Base-by-base conservation (phyloP, 2,329 filamentous ascomycete species). In the Zymoseptoria ardabiliae region DNA sequence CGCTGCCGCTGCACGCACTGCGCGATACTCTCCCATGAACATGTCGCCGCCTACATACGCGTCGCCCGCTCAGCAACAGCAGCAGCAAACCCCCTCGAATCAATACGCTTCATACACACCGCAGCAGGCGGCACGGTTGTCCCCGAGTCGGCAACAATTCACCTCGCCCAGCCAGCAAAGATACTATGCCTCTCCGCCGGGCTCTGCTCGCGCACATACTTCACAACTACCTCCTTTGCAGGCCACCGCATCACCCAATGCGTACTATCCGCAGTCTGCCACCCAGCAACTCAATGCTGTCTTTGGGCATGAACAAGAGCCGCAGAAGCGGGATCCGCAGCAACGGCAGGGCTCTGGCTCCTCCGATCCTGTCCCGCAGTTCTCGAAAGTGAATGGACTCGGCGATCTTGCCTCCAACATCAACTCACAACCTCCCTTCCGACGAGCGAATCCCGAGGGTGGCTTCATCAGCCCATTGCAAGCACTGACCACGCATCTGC, bases 401-500 rank as follows among this genome's bases (percentile, higher is more conserved):
- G 79, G 84, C 57, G 91, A 97, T 61, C 76, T 99, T 68, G 84
- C 87, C 62, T 90, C 92, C 50, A 89, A 88, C 72, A 85, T 94
- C 72, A 96, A 93, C 74, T 72, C 84, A 20, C 94, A 99, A 72
- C 94, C 94, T 57, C 84, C 91, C 1, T 97, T 96, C 72, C 85
- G 94, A 68, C 86, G 94, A 76, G 94, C 94, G 58, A 95, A 96
- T 69, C 94, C 94, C 1, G 94, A 99, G 73, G 94, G 94, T 56
- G 94, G 94, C 54, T 99, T 99, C 73, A 96, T 99, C 73, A 97
- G 94, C 74, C 94, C 94, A 54, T 82, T 99, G 54, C 93, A 97
- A 87, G 93, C 94, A 53, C 82, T 99, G 62, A 99, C 94, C 1
- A 88, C 89, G 49, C 92, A 97, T 70, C 81, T 99, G 20, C 93